These are phyloP conservation scores for Hortaea werneckii DNA, from an alignment of 2,329 filamentous ascomycete species.

Conservation along the genomic window DNA sequence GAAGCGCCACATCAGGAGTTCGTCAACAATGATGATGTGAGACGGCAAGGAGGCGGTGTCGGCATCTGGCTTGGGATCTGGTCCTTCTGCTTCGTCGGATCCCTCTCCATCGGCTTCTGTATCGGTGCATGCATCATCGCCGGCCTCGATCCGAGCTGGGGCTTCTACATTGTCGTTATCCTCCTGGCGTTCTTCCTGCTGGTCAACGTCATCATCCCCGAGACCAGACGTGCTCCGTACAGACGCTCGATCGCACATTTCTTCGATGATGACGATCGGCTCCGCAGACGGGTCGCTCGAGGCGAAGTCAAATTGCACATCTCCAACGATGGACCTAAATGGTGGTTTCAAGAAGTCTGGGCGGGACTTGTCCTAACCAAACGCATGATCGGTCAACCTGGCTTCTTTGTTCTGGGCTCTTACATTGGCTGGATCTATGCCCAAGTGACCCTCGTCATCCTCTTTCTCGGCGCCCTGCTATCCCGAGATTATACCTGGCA, in stretches of 20 bases:
- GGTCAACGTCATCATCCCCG: conserved; percentile 61
- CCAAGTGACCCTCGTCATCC: conserved; percentile 61
- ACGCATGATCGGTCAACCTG: conserved; percentile 64
- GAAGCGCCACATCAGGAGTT: conserved; percentile 62
- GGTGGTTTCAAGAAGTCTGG: conserved; percentile 68
- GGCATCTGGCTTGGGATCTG: conserved; percentile 71
- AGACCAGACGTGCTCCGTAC: conserved; percentile 60
- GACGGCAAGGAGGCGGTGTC: conserved; percentile 66
- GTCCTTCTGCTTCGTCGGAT: conserved; percentile 68
- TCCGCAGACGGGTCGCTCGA: conserved; percentile 48
- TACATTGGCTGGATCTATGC: conserved; percentile 73
- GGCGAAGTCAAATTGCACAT: conserved; percentile 72
- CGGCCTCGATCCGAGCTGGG: conserved; percentile 55
- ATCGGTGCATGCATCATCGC: conserved; percentile 62
- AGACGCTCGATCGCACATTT: conserved; percentile 59
- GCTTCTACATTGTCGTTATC: conserved; percentile 64
- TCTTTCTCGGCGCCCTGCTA: conserved; percentile 59
- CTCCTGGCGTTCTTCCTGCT: conserved; percentile 55
- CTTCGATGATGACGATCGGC: conserved; percentile 38
- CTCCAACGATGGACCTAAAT: conserved; percentile 58
- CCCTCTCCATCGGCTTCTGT: conserved; percentile 60
- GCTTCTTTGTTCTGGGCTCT: conserved; percentile 61
- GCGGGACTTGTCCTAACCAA: conserved; percentile 57
- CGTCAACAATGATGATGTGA: conserved; percentile 56
- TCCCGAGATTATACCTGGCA: conserved; percentile 57